These are phyloP conservation scores for Breviolum minutum DNA, from an alignment of 73 alveolate species.

Conservation along the genomic window DNA sequence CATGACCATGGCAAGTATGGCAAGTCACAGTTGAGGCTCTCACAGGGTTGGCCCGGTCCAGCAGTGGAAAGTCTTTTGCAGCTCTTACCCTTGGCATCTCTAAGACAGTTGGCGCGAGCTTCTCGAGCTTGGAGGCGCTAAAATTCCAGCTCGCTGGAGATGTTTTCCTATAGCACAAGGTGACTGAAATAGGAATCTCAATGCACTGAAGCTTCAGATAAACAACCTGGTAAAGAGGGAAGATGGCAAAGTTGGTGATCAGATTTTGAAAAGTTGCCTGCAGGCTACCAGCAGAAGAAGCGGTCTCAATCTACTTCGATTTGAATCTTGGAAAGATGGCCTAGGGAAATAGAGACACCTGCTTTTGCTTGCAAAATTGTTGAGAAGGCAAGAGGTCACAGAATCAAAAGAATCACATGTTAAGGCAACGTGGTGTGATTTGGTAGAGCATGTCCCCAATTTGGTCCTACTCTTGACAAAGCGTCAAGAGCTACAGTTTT, in stretches of 20 bases:
- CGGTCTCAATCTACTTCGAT: constrained; percentile 23
- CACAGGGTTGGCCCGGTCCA: constrained; percentile 34
- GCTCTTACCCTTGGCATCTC: constrained; percentile 20
- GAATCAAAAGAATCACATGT: too few relatives aligned
- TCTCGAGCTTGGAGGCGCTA: constrained; percentile 36
- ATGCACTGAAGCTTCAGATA: background rate
- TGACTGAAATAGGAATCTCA: background rate
- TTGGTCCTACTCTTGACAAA: too few relatives aligned
- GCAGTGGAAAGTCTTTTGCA: constrained; percentile 22
- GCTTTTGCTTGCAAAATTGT: too few relatives aligned
- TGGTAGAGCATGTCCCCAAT: background rate
- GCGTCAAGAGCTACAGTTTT: too few relatives aligned
- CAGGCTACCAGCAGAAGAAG: constrained; percentile 29
- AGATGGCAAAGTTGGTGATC: background rate
- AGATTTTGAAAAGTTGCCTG: background rate
- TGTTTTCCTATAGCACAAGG: background rate
- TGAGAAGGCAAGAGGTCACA: too few relatives aligned
- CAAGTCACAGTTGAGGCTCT: background rate
- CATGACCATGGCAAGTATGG: too few relatives aligned
- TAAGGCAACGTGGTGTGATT: background rate
- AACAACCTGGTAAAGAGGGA: too few relatives aligned
- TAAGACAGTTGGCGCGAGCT: constrained; percentile 26
- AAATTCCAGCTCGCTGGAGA: background rate
- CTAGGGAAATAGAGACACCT: too few relatives aligned
- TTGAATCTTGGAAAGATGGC: background rate